Evolutionary conservation across 2,329 filamentous ascomycete genomes (phyloP).

Genomic region (Phialophora expanda): DNA sequence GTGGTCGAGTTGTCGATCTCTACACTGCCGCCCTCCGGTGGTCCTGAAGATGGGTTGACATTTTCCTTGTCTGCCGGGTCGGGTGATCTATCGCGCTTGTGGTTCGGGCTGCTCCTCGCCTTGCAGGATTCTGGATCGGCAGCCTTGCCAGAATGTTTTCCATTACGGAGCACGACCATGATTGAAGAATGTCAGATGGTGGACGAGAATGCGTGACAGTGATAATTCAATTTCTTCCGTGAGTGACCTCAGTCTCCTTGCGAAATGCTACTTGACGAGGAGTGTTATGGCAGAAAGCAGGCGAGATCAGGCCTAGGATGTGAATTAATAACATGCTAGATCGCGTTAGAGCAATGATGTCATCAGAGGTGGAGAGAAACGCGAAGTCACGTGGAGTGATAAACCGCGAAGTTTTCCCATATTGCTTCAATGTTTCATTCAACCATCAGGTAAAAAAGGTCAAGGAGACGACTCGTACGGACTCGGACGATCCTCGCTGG

Average conservation of each 20-base stretch:
- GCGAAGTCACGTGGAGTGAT: conserved; percentile 3
- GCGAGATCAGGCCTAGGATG: not conserved
- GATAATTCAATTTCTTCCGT: not conserved
- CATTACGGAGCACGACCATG: conserved; percentile 2
- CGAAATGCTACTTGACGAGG: not conserved
- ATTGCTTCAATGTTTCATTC: not conserved
- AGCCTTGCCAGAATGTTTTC: not conserved
- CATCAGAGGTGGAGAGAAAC: not conserved
- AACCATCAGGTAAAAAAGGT: not conserved
- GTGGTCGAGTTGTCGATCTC: not conserved
- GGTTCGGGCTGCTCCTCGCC: not conserved
- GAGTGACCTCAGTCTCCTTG: not conserved
- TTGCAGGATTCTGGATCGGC: not conserved
- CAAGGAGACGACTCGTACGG: not conserved
- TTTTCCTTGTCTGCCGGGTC: not conserved
- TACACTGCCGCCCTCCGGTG: not conserved
- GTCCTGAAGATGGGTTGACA: not conserved
- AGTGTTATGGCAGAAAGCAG: not conserved
- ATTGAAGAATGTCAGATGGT: not conserved
- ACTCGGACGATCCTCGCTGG: not conserved
- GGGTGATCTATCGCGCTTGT: not conserved
- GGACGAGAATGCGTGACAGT: not conserved
- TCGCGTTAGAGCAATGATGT: not conserved
- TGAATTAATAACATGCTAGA: not conserved
- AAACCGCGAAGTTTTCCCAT: not conserved